Base-by-base conservation (phyloP, 768 basidiomycete genomes). In the Boletus reticulatus region DNA sequence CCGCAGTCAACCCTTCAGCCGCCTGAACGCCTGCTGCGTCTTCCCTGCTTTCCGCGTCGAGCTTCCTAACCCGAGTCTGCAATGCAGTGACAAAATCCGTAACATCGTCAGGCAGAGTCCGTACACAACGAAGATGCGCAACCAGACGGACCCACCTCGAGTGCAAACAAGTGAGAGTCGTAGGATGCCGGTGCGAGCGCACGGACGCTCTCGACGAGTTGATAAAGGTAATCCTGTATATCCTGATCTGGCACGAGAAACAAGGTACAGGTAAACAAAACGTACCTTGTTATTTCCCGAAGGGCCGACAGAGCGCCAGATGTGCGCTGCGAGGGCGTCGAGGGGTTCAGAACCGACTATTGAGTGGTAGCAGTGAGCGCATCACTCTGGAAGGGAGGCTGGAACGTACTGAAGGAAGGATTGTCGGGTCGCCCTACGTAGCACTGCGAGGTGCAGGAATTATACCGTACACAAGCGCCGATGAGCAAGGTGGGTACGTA, bases 371-470 rank as follows among this genome's bases (percentile, higher is more conserved):
- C 38, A n/a, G 48, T 44, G 4, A 43, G 41, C 16, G 11, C 10
- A 8, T 11, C 29, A 14, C 10, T 22, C 22, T 22, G 22, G 22
- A 22, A 10, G 19, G 19, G 34, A 16, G 29, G 6, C 4, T 42
- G 12, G 22, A 49, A 31, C 84, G 49, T 60, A 95, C 94, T 78
- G 69, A 98, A 97, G 0, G 92, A 93, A 0, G 92, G 91, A 59
- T 96, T 97, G 58, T 92, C 86, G 13, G 84, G 83, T 42, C 84
- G 80, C 4, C 94, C 95, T 8, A 97, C 91, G 66, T 96, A 98
- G 55, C 92, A 89, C 84, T 92, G 38, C 1, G 12, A 20, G 49
- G 7, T 42, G 16, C 17, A 32, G 19, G 17, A n/a, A 27, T 10
- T 7, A 19, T 0, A 39, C 14, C 19, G 38, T 1, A 10, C 8